phyloP scores from a whole-genome alignment of 1,284 basidiomycete genomes.

The Cutaneotrichosporon dermatis region DNA sequence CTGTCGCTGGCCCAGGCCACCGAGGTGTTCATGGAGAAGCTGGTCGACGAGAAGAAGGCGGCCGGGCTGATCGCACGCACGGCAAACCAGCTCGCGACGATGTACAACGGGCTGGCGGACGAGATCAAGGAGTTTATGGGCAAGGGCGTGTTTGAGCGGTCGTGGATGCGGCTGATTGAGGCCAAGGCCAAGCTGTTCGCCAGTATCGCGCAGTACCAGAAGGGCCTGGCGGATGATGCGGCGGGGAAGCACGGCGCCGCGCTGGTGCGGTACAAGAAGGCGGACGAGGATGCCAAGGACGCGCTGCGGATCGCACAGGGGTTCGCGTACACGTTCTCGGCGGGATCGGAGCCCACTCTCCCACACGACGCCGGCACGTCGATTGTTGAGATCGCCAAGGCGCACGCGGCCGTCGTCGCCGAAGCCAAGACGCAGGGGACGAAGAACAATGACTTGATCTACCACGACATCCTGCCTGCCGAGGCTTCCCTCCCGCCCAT shows the following conservation, averaged over 20 bases:
- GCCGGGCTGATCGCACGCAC: conserved; percentile 76
- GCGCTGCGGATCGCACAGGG: conserved; percentile 64
- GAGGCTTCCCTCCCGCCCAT: conserved; percentile 73
- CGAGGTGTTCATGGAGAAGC: conserved; percentile 95
- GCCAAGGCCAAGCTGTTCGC: conserved; percentile 87
- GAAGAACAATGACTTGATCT: conserved; percentile 95
- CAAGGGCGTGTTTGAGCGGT: conserved; percentile 91
- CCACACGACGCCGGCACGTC: conserved; percentile 78
- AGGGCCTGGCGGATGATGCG: conserved; percentile 70
- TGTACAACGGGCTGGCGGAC: conserved; percentile 75
- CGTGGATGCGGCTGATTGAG: conserved; percentile 68
- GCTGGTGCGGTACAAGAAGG: conserved; percentile 72
- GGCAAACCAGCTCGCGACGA: conserved; percentile 71
- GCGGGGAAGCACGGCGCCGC: conserved; percentile 80
- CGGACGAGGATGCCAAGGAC: conserved; percentile 80
- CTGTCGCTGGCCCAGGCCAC: conserved; percentile 88
- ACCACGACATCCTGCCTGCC: conserved; percentile 86
- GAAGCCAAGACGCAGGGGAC: conserved; percentile 73
- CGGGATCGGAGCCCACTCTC: conserved; percentile 71
- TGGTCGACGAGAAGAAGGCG: conserved; percentile 82
- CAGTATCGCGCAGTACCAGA: conserved; percentile 83
- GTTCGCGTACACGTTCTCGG: conserved; percentile 69
- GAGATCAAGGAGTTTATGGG: conserved; percentile 94
- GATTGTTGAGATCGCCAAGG: conserved; percentile 75
- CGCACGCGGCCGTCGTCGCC: conserved; percentile 69